A percentile compares a stretch with the other conserved stretches of the same genome.
Evolutionary conservation across 2,329 filamentous ascomycete genomes (phyloP).

Genomic region (Lasiodiplodia gonubiensis): DNA sequence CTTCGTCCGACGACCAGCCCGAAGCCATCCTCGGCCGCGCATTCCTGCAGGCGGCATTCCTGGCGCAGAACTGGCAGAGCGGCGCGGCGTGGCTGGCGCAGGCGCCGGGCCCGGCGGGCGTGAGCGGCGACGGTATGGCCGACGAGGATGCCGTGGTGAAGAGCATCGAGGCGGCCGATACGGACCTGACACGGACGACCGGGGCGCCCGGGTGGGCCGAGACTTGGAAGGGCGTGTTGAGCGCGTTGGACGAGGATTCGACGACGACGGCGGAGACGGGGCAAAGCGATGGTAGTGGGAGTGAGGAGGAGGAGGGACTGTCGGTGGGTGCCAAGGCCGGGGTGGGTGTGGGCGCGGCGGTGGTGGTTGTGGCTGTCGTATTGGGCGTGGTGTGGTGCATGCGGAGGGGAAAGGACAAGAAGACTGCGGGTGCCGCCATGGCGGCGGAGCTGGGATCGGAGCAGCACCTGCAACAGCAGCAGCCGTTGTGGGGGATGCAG

Average conservation of each 20-base stretch:
- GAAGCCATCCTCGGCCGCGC: constrained; percentile 49
- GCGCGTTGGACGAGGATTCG: not conserved
- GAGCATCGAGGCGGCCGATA: not conserved
- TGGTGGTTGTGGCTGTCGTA: not conserved
- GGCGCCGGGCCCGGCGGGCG: constrained; percentile 14
- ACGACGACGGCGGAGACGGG: not conserved
- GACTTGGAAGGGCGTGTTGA: not conserved
- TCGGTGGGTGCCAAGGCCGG: not conserved
- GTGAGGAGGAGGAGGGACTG: not conserved
- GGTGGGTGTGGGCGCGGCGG: not conserved
- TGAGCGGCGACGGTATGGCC: not conserved
- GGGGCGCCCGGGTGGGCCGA: not conserved
- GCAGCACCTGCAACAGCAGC: not conserved
- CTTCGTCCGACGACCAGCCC: not conserved
- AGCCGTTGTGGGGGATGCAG: not conserved
- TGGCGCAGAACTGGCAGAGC: constrained; percentile 36
- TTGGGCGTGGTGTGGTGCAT: not conserved
- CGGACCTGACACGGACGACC: not conserved
- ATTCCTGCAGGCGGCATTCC: constrained; percentile 56
- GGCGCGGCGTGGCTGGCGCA: constrained; percentile 5
- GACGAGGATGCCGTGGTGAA: not conserved
- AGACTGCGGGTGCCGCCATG: not conserved
- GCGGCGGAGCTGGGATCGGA: not conserved
- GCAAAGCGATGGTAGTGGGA: not conserved
- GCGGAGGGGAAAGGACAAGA: not conserved